Evolutionary conservation across 768 basidiomycete species (phyloP), one percentile per base, ranked within the genome.

Genomic region (Dentipellis sp.): DNA sequence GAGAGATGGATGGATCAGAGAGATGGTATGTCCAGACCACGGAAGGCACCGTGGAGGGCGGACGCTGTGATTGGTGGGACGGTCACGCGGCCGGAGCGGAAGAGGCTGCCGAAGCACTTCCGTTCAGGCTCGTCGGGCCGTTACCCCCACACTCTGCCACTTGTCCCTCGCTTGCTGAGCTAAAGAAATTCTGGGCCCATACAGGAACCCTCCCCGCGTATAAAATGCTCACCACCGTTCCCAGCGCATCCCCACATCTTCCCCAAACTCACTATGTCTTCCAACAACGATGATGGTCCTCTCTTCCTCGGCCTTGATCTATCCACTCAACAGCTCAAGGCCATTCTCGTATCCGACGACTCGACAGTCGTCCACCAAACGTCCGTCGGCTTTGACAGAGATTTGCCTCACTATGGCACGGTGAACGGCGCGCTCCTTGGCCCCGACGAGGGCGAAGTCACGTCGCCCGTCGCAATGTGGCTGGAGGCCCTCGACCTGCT

Each of bases 261-360:
- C 40, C 12, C 17, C 17, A 14, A 3, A 42, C 50, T 21, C 38
- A 34, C 35, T 42, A 60, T 60, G 59, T 53, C 59, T 22, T 19
- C 12, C 9, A 37, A 23, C 42, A 19, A n/a, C 12, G 53, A 53
- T 9, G 22, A 14, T 19, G 52, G 50, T 6, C 71, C 71, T 12
- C 72, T 74, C 39, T 91, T 90, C 66, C 83, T 93, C 21, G 91
- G 91, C 12, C 78, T 93, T 54, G 91, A 94, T 69, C 78, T 92
- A 39, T 91, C 88, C 1, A 94, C 91, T 0, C 92, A 95, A 65
- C 83, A 85, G 60, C 75, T 91, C 54, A 90, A 94, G 69, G 89
- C 84, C 0, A 78, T 90, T 40, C 64, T 92, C 50, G 78, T 88
- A 54, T 69, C 78, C 19, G 74, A 82, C 40, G 75, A 82, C 56